Base-by-base conservation (phyloP, 106 monocot genomes). In the Posidonia australis region DNA sequence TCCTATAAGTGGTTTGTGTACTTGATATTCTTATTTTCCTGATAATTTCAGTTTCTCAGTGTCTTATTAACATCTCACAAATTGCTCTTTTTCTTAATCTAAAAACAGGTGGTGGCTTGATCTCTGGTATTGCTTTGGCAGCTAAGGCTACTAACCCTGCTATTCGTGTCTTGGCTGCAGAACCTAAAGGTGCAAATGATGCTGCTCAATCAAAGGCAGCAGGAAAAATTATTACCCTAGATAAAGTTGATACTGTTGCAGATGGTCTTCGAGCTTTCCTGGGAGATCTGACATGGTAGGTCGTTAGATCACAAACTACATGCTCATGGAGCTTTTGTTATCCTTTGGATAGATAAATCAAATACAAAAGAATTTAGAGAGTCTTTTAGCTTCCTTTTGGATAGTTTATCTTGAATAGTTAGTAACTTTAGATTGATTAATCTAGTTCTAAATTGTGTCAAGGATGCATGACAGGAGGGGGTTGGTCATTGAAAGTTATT, bases 231-330 rank as follows among this genome's bases (percentile, higher is more conserved):
- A 28, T 96, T 4, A 84, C 27, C 17, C 72, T 83, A 48, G 60
- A 76, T 24, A 61, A 86, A 54, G 78, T 77, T 54, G 75, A 90
- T 67, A 96, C 94, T n/a, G 79, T 96, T 20, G 94, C 94, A 58
- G 94, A 96, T 78, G 90, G 94, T 1, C 82, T 96, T 41, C 71
- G 90, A 66, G 90, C 94, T 84, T 87, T 59, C 76, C 94, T 96
- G 60, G 94, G 90, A 46, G 86, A 84, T 51, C 55, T 84, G 18
- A 90, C 94, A 44, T 94, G 94, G 94, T 94, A 79, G 56, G 12
- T 27, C 36, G 7, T 36, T 36, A 36, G 36, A 36, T 36, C 7
- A 36, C 36, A 36, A 36, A 7, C 36, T 36, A 36, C 36, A 36
- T 36, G 42, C 36, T 36, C 36, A 36, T 36, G 36, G 36, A 36